Evolutionary conservation across 169 alveolate species (phyloP).

Genomic region (Plasmodium billcollinsi): DNA sequence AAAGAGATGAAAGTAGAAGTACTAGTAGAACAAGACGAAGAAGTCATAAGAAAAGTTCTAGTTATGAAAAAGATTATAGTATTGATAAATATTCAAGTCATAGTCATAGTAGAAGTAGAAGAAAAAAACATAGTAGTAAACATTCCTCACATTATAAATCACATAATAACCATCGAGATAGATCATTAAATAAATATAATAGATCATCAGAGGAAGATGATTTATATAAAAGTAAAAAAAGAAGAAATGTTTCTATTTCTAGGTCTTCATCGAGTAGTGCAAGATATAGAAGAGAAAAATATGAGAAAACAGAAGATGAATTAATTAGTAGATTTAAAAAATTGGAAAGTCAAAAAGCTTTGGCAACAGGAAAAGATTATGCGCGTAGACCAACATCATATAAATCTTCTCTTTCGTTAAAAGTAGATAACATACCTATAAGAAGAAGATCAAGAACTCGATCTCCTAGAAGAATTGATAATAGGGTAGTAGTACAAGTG

Average conservation of each 20-base stretch:
- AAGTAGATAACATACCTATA: conserved; percentile 74
- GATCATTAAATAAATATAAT: conserved; percentile 14
- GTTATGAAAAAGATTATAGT: not conserved
- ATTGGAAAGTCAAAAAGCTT: conserved; percentile 82
- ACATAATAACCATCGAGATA: conserved; percentile 23
- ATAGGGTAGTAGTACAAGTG: conserved; percentile 11
- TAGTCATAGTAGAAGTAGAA: conserved; percentile 15
- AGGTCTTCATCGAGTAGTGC: conserved; percentile 19
- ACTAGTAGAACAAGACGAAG: conserved; percentile 24
- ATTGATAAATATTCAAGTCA: not conserved
- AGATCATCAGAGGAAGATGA: conserved; percentile 10
- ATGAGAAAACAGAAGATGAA: conserved; percentile 79
- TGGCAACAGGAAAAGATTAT: conserved; percentile 87
- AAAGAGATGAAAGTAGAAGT: conserved; percentile 1
- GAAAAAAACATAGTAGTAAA: conserved; percentile 21
- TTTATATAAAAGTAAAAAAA: conserved; percentile 6
- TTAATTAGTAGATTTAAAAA: conserved; percentile 80
- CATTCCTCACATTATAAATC: conserved; percentile 33
- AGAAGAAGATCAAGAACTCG: conserved; percentile 27
- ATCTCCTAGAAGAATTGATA: conserved; percentile 66
- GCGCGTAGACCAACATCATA: conserved; percentile 85
- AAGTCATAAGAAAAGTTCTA: conserved; percentile 17
- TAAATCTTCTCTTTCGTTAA: conserved; percentile 84
- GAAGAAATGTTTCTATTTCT: conserved; percentile 16
- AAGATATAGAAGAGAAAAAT: conserved; percentile 33